Conservation (phyloP, 306 rosid species). For the Vigna hirtella region DNA sequence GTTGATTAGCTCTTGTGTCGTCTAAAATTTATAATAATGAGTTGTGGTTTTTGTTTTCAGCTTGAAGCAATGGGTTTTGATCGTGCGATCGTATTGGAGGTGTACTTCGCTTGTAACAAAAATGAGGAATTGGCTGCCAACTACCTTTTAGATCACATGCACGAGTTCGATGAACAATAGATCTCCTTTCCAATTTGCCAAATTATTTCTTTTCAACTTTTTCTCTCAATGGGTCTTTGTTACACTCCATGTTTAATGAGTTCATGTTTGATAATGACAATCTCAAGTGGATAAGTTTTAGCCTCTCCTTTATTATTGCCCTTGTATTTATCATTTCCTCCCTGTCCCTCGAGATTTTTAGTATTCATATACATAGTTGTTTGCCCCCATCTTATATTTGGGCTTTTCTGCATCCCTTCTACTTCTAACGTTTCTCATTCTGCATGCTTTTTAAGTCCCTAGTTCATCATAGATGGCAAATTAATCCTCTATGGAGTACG, state of each 20-base stretch:
- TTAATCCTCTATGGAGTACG: too few relatives aligned
- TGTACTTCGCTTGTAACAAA: slow-evolving; percentile 84
- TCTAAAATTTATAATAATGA: not conserved
- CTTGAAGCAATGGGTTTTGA: slow-evolving; percentile 94
- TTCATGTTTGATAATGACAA: slow-evolving; percentile 44
- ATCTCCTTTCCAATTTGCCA: not conserved
- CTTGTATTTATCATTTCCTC: slow-evolving; percentile 43
- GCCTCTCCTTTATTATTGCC: slow-evolving; percentile 37
- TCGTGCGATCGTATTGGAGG: slow-evolving; percentile 78
- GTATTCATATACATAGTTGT: slow-evolving; percentile 43
- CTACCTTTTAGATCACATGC: slow-evolving; percentile 82
- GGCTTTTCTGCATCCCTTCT: not conserved
- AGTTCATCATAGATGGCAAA: too few relatives aligned
- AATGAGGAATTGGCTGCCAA: slow-evolving; percentile 91
- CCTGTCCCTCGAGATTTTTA: slow-evolving; percentile 13
- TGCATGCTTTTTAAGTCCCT: too few relatives aligned
- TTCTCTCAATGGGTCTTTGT: slow-evolving; percentile 40
- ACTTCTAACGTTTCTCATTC: too few relatives aligned
- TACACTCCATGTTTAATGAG: slow-evolving; percentile 44
- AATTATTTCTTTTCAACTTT: slow-evolving; percentile 32
- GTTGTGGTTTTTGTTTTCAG: slow-evolving; percentile 48
- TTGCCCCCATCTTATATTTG: slow-evolving; percentile 20
- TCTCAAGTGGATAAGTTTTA: slow-evolving; percentile 45
- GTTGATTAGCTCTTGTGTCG: not conserved
- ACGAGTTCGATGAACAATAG: slow-evolving; percentile 75